These are phyloP conservation scores for Auxenochlorella pyrenoidosa DNA, from an alignment of 139 green algal genomes.

Conservation along the genomic window DNA sequence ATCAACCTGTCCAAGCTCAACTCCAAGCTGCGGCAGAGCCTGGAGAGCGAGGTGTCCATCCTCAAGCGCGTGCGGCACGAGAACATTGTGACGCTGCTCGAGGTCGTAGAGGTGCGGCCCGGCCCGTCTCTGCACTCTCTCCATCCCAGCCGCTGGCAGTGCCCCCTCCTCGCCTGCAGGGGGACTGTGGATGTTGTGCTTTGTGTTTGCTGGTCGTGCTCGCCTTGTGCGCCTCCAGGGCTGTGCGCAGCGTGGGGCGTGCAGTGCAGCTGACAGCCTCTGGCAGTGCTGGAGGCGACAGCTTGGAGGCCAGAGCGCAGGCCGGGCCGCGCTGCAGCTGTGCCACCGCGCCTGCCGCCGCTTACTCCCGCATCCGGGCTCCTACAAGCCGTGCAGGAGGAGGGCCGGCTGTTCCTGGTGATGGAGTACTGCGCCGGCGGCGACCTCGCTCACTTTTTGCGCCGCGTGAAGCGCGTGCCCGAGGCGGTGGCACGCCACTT, in stretches of 20 bases:
- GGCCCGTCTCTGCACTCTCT: neutral
- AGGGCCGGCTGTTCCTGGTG: conserved; percentile 82
- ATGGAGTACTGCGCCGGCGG: conserved; percentile 96
- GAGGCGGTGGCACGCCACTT: conserved; percentile 80
- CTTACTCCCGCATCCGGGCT: too few relatives aligned
- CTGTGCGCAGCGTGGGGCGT: too few relatives aligned
- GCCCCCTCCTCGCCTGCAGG: too few relatives aligned
- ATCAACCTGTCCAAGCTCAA: conserved; percentile 88
- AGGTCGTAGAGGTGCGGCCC: conserved; percentile 80
- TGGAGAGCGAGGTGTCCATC: conserved; percentile 91
- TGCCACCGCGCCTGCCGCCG: too few relatives aligned
- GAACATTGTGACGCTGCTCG: conserved; percentile 89
- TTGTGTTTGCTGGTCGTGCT: too few relatives aligned
- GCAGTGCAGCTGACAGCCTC: too few relatives aligned
- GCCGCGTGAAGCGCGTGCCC: conserved; percentile 45
- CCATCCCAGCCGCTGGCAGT: too few relatives aligned
- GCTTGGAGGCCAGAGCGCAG: too few relatives aligned
- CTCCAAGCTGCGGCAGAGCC: conserved; percentile 87
- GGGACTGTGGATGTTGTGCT: too few relatives aligned
- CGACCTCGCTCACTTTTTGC: conserved; percentile 88
- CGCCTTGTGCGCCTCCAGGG: too few relatives aligned
- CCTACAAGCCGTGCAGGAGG: conserved; percentile 58
- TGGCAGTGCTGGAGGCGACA: too few relatives aligned
- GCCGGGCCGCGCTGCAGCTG: too few relatives aligned
- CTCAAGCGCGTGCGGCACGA: conserved; percentile 79